phyloP scores from a whole-genome alignment of 352 stramenopile genomes.

The Pseudoperonospora humuli region DNA sequence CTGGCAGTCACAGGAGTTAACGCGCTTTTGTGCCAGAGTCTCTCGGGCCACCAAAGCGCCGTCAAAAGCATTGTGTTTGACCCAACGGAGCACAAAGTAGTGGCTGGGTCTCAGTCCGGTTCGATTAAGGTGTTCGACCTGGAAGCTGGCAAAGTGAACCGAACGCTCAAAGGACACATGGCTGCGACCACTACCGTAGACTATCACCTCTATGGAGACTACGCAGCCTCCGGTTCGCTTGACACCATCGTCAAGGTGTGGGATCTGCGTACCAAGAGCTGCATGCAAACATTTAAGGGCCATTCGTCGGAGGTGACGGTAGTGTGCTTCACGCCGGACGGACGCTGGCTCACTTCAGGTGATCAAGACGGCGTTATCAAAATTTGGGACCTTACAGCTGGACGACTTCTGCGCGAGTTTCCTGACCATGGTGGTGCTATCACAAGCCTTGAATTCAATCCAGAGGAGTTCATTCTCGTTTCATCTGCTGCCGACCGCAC shows the following conservation, averaged over 20 bases:
- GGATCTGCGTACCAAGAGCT: conserved; percentile 79
- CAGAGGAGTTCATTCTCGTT: conserved; percentile 81
- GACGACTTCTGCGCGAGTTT: conserved; percentile 70
- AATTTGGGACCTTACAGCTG: conserved; percentile 81
- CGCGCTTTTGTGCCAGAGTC: conserved; percentile 31
- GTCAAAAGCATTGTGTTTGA: conserved; percentile 81
- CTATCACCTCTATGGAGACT: conserved; percentile 83
- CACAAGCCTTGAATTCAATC: conserved; percentile 79
- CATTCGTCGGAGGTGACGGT: conserved; percentile 70
- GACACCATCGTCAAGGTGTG: conserved; percentile 85
- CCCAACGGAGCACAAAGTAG: conserved; percentile 61
- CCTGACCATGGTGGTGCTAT: conserved; percentile 65
- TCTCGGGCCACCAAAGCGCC: conserved; percentile 64
- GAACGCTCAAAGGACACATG: conserved; percentile 81
- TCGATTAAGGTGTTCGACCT: conserved; percentile 83
- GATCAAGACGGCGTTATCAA: conserved; percentile 64
- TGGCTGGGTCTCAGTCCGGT: conserved; percentile 69
- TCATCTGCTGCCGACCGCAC: conserved; percentile 69
- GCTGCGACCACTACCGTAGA: conserved; percentile 72
- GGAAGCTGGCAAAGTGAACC: conserved; percentile 67
- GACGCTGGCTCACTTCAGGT: conserved; percentile 76
- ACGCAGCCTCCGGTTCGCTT: conserved; percentile 70
- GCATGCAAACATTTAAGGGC: conserved; percentile 83
- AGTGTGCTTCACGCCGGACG: conserved; percentile 74
- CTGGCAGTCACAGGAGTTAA: not conserved